Base-by-base conservation (phyloP, 257 asterid genomes). In the Nicotiana tomentosiformis region DNA sequence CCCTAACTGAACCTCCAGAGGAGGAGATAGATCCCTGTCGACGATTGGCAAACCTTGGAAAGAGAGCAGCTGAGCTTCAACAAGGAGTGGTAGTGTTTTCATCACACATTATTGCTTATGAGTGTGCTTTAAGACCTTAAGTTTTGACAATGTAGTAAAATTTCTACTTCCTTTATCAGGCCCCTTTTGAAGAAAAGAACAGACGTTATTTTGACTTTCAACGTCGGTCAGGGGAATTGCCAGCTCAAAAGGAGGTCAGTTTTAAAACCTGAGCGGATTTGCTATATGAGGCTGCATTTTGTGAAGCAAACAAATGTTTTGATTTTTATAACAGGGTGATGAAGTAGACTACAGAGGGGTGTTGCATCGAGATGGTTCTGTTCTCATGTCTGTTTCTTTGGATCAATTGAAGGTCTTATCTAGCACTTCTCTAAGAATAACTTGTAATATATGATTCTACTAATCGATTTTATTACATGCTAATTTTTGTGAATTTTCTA, bases 291-390 rank as follows among this genome's bases (percentile, higher is more conserved):
- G 78, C 39, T 46, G 76, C 26, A 49, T 14, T 81, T 46, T 80
- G 61, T 64, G 81, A 83, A 86, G 67, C 81, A 79, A 49, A 82
- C 78, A 35, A 76, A 46, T 39, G 30, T 67, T 39, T 76, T 60
- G 77, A 61, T 33, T 65, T 84, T 60, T 66, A 43, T 77, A 82
- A 81, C 87, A 96, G 99, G 99, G 98, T 53, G 99, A 96, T 82
- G 99, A 92, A 83, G 99, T 96, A 78, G 99, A 96, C 82, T 96
- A 87, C 86, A 90, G 99, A 86, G 98, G 98, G n/a, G 97, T 86
- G 77, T 94, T 96, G 87, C 99, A 94, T 85, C 98, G 98, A 83
- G 99, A 96, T 91, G 99, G 99, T 83, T 96, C 99, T 14, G 98
- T 96, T 85, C 89, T 96, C 86, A 90, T 96, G 99, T 89, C 99